Percentiles rank a stretch among this genome's conserved stretches.
phyloP scores from a whole-genome alignment of 2,329 filamentous ascomycete species.

The Trematosphaeria pertusa region DNA sequence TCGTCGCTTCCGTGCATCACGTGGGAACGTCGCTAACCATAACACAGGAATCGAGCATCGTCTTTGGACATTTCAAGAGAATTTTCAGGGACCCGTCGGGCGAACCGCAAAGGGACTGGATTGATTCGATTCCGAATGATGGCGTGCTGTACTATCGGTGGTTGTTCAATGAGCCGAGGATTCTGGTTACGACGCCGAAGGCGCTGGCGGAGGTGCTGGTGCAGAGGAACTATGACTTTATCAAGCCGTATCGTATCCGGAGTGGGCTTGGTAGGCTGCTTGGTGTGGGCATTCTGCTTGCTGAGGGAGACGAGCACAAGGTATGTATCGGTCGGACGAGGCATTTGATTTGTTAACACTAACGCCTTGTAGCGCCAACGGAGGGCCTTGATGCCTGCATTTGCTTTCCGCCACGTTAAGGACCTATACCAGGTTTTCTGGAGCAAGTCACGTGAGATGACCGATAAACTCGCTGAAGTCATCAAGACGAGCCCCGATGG shows the following conservation, averaged over 20 bases:
- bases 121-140: conserved; percentile 61
- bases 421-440: conserved; percentile 59
- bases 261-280: conserved; percentile 68
- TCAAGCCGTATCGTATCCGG: conserved; percentile 56
- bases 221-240: conserved; percentile 59
- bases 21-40: conserved; percentile 1
- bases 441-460: conserved; percentile 55
- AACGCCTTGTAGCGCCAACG: conserved; percentile 48
- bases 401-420: conserved; percentile 59
- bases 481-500: conserved; percentile 31
- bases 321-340: conserved; percentile 39
- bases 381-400: conserved; percentile 57
- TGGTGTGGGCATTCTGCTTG: conserved; percentile 75
- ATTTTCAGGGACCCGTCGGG: conserved; percentile 53
- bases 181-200: conserved; percentile 56
- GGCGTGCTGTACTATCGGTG: conserved; percentile 62
- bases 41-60: conserved; percentile 27
- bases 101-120: conserved; percentile 58
- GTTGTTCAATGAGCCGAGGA: conserved; percentile 54
- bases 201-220: conserved; percentile 58
- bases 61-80: conserved; percentile 52
- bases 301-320: conserved; percentile 92
- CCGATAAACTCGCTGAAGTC: conserved; percentile 38
- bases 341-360: conserved; percentile 4
- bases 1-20: neutral